Percentiles rank a stretch among this genome's conserved stretches.
These are phyloP conservation scores for Sclerotiophoma versabilis DNA, from an alignment of 2,329 filamentous ascomycete species.

Conservation along the genomic window DNA sequence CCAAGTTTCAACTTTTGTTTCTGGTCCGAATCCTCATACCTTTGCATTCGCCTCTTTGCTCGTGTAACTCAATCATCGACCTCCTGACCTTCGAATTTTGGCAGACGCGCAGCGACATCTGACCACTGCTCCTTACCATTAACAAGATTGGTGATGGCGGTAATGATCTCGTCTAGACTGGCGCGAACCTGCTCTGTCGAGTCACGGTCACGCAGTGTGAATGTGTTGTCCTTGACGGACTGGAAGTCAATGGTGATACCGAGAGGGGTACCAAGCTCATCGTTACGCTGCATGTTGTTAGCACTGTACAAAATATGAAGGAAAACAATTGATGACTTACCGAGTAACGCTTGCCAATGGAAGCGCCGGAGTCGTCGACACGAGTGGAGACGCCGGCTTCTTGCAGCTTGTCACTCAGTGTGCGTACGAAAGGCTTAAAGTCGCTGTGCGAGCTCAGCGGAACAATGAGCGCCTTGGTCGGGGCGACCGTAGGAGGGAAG, in stretches of 20 bases:
- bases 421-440: conserved; percentile 78
- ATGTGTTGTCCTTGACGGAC: conserved; percentile 83
- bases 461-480: conserved; percentile 92
- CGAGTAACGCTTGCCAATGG: conserved; percentile 87
- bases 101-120: conserved; percentile 78
- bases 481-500: conserved; percentile 80
- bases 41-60: not conserved
- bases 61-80: conserved; percentile 29
- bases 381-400: conserved; percentile 80
- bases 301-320: not conserved
- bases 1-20: conserved; percentile 1
- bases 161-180: conserved; percentile 78
- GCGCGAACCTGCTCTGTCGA: conserved; percentile 89
- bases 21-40: conserved; percentile 1
- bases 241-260: conserved; percentile 97
- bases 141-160: conserved; percentile 71
- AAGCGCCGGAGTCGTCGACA: conserved; percentile 88
- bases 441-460: conserved; percentile 82
- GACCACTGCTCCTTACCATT: conserved; percentile 70
- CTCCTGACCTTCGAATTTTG: conserved; percentile 71
- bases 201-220: conserved; percentile 87
- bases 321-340: conserved; percentile 23
- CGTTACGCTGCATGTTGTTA: conserved; percentile 69
- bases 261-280: conserved; percentile 92
- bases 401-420: conserved; percentile 78